phyloP scores from a whole-genome alignment of 2,329 filamentous ascomycete genomes.

The Daldinia eschscholtzii region DNA sequence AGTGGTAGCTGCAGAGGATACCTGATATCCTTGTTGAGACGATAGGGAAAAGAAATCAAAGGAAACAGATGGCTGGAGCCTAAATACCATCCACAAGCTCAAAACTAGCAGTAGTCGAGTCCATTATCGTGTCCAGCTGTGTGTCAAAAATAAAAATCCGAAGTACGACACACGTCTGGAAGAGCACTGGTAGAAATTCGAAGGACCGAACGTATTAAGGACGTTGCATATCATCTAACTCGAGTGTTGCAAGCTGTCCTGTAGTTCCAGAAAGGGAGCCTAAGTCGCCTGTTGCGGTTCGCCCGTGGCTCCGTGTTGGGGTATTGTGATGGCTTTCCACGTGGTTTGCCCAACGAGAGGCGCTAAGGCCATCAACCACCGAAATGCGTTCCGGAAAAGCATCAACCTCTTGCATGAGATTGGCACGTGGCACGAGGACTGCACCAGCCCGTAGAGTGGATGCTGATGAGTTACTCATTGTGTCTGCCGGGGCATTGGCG shows the following conservation, averaged over 20 bases:
- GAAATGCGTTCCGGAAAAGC: too few relatives aligned
- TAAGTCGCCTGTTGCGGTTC: conserved; percentile 4
- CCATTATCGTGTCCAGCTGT: background rate
- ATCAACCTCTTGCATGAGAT: background rate
- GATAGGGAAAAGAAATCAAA: background rate
- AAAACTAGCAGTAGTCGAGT: background rate
- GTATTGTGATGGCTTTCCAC: background rate
- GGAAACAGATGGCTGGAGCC: background rate
- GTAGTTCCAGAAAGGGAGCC: background rate
- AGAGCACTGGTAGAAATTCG: background rate
- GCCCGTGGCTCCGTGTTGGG: background rate
- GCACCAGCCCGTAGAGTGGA: background rate
- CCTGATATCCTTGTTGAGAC: background rate
- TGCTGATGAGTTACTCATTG: conserved; percentile 4
- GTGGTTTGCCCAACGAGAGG: conserved; percentile 1
- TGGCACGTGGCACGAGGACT: conserved; percentile 19
- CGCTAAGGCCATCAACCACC: background rate
- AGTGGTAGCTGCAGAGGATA: background rate
- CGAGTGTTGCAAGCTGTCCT: background rate
- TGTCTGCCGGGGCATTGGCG: background rate
- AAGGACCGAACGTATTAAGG: background rate
- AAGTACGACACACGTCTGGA: background rate
- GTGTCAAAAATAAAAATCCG: background rate
- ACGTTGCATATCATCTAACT: background rate
- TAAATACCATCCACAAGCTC: background rate